Conservation (phyloP, 441 rosid genomes). For the Euphorbia schlechtendalii region DNA sequence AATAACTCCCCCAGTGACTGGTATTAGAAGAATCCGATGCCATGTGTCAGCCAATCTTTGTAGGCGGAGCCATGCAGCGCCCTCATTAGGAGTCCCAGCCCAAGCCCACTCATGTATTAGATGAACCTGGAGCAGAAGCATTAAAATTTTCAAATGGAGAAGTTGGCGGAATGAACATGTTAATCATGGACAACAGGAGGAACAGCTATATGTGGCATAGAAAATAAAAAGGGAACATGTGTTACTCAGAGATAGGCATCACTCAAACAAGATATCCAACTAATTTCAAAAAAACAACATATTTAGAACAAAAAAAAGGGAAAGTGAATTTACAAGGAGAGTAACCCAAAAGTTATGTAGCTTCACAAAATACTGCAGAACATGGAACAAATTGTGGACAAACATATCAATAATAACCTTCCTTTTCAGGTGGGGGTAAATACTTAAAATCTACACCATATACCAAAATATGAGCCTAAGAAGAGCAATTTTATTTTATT, state of each 20-base stretch:
- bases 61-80: slow-evolving; percentile 92
- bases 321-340: neutral
- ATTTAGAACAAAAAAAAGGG: neutral
- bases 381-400: neutral
- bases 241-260: neutral
- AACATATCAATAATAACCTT: too few relatives aligned
- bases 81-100: slow-evolving; percentile 96
- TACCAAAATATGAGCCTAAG: neutral
- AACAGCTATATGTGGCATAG: neutral
- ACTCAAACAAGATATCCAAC: neutral
- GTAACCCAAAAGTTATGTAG: neutral
- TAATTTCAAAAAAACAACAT: neutral
- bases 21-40: slow-evolving; percentile 89
- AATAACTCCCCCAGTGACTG: slow-evolving; percentile 89
- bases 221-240: neutral
- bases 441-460: too few relatives aligned
- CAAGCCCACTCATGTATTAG: slow-evolving; percentile 93
- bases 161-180: neutral
- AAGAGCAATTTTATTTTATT: neutral
- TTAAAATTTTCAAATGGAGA: slow-evolving; percentile 3
- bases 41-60: slow-evolving; percentile 85
- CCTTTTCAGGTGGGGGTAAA: too few relatives aligned
- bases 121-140: slow-evolving; percentile 50
- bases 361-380: neutral
- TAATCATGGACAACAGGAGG: neutral